Evolutionary conservation across 2,329 filamentous ascomycete species (phyloP).

Genomic region (Botrytis aclada): DNA sequence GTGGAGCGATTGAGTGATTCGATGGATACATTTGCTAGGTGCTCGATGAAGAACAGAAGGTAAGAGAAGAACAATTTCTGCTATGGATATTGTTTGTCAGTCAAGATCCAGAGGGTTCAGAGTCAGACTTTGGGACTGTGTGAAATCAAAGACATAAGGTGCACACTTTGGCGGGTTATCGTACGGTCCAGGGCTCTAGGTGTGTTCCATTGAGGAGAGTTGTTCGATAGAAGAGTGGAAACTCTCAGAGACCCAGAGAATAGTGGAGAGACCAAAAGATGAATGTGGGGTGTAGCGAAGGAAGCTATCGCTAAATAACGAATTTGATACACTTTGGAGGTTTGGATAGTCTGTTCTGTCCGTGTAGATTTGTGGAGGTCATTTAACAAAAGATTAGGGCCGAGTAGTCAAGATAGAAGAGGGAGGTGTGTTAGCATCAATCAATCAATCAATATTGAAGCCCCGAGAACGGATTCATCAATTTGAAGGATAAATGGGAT

Average conservation of each 20-base stretch:
- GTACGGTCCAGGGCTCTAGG: not conserved
- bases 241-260: not conserved
- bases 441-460: not conserved
- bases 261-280: not conserved
- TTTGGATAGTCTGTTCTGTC: not conserved
- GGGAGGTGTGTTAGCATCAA: constrained; percentile 1
- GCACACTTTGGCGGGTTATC: not conserved
- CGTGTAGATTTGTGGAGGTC: constrained; percentile 6
- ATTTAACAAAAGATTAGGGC: constrained; percentile 10
- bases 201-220: not conserved
- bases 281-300: constrained; percentile 2
- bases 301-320: not conserved
- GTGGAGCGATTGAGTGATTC: not conserved
- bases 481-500: not conserved
- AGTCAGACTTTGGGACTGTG: not conserved
- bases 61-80: not conserved
- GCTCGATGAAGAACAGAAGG: constrained; percentile 4
- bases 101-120: not conserved
- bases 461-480: not conserved
- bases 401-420: not conserved
- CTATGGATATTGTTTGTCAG: not conserved
- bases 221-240: constrained; percentile 2
- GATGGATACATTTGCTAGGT: not conserved
- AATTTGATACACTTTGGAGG: not conserved
- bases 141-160: constrained; percentile 1